Evolutionary conservation across 768 basidiomycete species (phyloP), one percentile per base, ranked within the genome.

Genomic region (Rhodotorula kratochvilovae): DNA sequence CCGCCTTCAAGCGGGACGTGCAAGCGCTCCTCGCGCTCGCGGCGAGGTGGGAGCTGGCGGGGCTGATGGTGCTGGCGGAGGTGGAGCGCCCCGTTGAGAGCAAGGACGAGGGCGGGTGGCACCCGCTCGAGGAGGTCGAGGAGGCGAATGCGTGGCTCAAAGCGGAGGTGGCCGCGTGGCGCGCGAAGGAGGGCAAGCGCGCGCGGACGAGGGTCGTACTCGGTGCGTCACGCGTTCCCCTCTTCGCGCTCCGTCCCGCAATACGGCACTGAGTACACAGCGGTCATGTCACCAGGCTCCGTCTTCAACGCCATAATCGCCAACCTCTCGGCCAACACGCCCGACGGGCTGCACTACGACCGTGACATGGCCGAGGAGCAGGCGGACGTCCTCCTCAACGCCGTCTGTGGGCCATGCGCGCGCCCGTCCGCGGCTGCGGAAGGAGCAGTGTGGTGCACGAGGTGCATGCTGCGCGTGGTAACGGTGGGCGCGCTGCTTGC

Each of bases 271-370:
- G 51, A 29, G 21, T 29, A 7, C 2, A 27, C 4, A 1, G 2
- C 10, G 27, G 15, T 27, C 15, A 3, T 4, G n/a, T 1, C 45
- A 7, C 1, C 51, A 53, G 51, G n/a, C 51, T 29, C 51, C 27
- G 51, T 29, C 13, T 53, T 53, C 51, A 53, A 53, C 51, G 51
- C 51, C 51, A 53, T 53, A 27, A 53, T 53, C n/a, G 51, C 51
- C 51, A 29, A 53, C 51, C 51, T 53, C 4, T 53, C 51, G 27
- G 51, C 51, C 51, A n/a, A 27, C n/a, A 53, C 51, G 15, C n/a
- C 7, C 51, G 51, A 53, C 51, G 51, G 51, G 10, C 29, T 53
- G 27, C 51, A 53, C 51, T 53, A 53, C 51, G 27, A 27, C 27
- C 27, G 21, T 11, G 51, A 27, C n/a, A 27, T 53, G 21, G 51